Base-by-base conservation (phyloP, 495 filamentous ascomycete species). In the Aspergillus funiculosus region DNA sequence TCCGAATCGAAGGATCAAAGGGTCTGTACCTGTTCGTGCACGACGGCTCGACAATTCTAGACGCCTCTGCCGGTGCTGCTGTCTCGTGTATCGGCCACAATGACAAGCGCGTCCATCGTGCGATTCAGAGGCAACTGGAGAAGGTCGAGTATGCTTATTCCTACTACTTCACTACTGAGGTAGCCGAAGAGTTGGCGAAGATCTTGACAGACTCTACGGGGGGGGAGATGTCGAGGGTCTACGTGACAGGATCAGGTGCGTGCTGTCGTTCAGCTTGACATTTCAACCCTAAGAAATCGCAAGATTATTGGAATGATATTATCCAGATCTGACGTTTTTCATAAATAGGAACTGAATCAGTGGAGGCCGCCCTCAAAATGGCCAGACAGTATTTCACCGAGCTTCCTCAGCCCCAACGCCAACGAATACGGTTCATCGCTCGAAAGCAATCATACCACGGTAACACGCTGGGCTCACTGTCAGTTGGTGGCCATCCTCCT, bases 371-470 rank as follows among this genome's bases (percentile, higher is more conserved):
- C 5, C 59, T 81, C 32, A 83, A 83, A 50, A 62, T 82, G 37
- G 69, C 76, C 5, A 56, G 74, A 3, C 80, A 82, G 52, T 81
- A 72, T 51, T 78, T 69, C 45, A 65, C 66, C 5, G 80, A 83
- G 61, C 48, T 61, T 6, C 52, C 58, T 5, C 52, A 55, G 1
- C 61, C 66, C 3, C 62, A 79, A 39, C 59, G 58, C 0, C 59
- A 65, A 51, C 67, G 69, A 25, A 65, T 42, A 1, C 73, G 72
- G 4, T 78, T 81, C 58, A 84, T 89, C 37, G 72, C 80, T 6
- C 66, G 85, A 4, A 67, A 71, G 41, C 74, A 79, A 31, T 81
- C 78, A 7, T 89, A 85, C 48, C 85, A 89, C 46, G 85, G 85
- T 4, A 83, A 74, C 21, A 87, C 85, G 0, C 65, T 88, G 1